Base-by-base conservation (phyloP, 257 asterid genomes). In the Nicotiana attenuata region DNA sequence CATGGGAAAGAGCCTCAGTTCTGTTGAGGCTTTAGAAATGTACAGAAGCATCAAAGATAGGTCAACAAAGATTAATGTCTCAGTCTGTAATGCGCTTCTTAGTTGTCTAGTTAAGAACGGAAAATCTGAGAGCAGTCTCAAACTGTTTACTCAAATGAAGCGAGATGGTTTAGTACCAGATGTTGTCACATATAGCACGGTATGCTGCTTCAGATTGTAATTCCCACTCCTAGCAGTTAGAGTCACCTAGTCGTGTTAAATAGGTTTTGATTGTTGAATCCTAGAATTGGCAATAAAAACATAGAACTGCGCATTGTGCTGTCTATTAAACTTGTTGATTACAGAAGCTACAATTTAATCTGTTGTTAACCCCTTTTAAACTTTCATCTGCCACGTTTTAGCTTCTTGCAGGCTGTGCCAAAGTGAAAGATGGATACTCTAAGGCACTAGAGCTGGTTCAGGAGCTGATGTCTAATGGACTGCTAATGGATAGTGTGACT, bases 361-460 rank as follows among this genome's bases (percentile, higher is more conserved):
- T 47, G 33, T 10, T 16, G 53, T 24, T 57, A 53, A 66, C 64
- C 45, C 76, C 41, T 82, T 65, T 20, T 50, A 3, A 26, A 63
- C 41, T 76, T 24, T 80, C 53, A 83, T 86, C 78, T 88, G 83
- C 81, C 71, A 78, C 84, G 84, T 76, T 84, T 38, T 82, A 96
- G 99, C 91, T 94, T 81, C 99, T 96, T 68, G 91, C 83, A 86
- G 98, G 99, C 67, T 96, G 99, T 82, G 84, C 91, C 80, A 96
- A 92, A 89, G 89, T 81, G 77, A 92, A 89, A 78, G 95, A 84
- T 71, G 97, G 99, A 69, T 96, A 90, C 85, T 60, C 86, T 66
- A 94, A 91, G 87, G 98, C 99, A 66, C 80, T 90, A 84, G 97
- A 92, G 83, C 89, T 96, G 89, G 92, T 96, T 84, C 91, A 77